A percentile compares a stretch with the other conserved stretches of the same genome.
phyloP scores from a whole-genome alignment of 2,329 filamentous ascomycete genomes.

The Paracoccidioides brasiliensis region DNA sequence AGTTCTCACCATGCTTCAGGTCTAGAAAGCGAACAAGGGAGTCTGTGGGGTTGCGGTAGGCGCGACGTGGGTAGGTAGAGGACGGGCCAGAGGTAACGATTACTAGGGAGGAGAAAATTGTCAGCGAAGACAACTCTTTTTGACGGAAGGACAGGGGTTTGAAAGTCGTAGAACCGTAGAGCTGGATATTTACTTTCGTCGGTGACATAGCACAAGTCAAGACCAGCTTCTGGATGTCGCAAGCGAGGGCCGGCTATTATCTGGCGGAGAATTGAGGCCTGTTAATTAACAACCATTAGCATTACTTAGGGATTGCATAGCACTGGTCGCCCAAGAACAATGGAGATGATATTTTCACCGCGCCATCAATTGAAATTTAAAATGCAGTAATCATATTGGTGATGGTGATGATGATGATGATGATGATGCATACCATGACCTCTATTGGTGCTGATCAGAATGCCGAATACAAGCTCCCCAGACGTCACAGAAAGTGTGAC shows the following conservation, averaged over 20 bases:
- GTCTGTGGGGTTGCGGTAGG: slow-evolving; percentile 87
- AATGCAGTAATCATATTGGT: too few species aligned
- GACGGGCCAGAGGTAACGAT: slow-evolving; percentile 74
- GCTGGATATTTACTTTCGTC: slow-evolving; percentile 44
- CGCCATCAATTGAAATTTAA: too few species aligned
- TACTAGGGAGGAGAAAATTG: slow-evolving; percentile 25
- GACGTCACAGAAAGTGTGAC: too few species aligned
- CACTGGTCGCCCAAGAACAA: too few species aligned
- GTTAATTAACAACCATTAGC: background rate
- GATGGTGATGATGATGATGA: too few species aligned
- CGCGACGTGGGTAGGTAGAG: slow-evolving; percentile 75
- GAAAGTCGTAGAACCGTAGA: slow-evolving; percentile 18
- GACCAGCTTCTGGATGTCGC: slow-evolving; percentile 70
- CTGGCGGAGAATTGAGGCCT: slow-evolving; percentile 70
- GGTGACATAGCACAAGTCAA: slow-evolving; percentile 94
- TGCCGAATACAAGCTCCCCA: too few species aligned
- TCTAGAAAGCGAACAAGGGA: slow-evolving; percentile 80
- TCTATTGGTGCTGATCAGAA: too few species aligned
- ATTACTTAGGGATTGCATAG: too few species aligned
- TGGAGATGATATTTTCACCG: too few species aligned
- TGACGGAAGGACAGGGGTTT: too few species aligned
- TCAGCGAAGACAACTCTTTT: background rate
- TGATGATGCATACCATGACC: too few species aligned
- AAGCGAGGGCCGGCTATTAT: slow-evolving; percentile 80
- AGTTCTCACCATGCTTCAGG: slow-evolving; percentile 64